phyloP scores from a whole-genome alignment of 164 flowering plant genomes.

The Aristolochia fimbriata region DNA sequence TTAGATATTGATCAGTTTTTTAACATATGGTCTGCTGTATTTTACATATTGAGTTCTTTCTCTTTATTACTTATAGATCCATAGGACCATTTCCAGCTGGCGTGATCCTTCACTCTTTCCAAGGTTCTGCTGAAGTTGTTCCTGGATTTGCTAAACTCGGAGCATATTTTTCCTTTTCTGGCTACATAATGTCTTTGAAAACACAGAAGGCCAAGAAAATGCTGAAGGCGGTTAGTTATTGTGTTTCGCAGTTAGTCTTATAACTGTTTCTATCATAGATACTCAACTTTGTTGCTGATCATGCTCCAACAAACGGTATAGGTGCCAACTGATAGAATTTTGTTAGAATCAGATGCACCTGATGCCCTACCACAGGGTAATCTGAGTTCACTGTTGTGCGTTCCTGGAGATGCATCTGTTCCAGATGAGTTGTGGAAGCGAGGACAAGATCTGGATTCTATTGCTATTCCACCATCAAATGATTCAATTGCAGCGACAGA shows the following conservation, averaged over 20 bases:
- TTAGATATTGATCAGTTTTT: too few species aligned
- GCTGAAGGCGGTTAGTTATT: slow-evolving; percentile 48
- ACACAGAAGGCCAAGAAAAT: slow-evolving; percentile 73
- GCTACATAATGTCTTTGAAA: slow-evolving; percentile 67
- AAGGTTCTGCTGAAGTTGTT: slow-evolving; percentile 98
- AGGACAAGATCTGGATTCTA: slow-evolving; percentile 15
- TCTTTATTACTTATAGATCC: slow-evolving; percentile 15
- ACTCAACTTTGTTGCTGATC: not conserved
- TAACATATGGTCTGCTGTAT: too few species aligned
- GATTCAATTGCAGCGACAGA: slow-evolving; percentile 11
- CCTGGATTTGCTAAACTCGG: slow-evolving; percentile 78
- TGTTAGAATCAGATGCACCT: slow-evolving; percentile 74
- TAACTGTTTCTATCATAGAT: not conserved
- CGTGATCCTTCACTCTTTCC: slow-evolving; percentile 78
- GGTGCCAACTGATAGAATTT: slow-evolving; percentile 68
- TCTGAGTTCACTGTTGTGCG: slow-evolving; percentile 27
- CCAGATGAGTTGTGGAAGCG: slow-evolving; percentile 19
- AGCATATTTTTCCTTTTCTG: slow-evolving; percentile 96
- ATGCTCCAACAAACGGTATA: slow-evolving; percentile 7
- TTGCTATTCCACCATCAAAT: slow-evolving; percentile 5
- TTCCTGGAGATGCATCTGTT: slow-evolving; percentile 41
- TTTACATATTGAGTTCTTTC: too few species aligned
- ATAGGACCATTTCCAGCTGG: slow-evolving; percentile 90
- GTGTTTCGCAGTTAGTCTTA: not conserved
- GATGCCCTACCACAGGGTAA: slow-evolving; percentile 70